Percentiles rank a stretch among this genome's conserved stretches.
phyloP scores from a whole-genome alignment of 2,329 filamentous ascomycete genomes.

The Sordariomycetes sp. region DNA sequence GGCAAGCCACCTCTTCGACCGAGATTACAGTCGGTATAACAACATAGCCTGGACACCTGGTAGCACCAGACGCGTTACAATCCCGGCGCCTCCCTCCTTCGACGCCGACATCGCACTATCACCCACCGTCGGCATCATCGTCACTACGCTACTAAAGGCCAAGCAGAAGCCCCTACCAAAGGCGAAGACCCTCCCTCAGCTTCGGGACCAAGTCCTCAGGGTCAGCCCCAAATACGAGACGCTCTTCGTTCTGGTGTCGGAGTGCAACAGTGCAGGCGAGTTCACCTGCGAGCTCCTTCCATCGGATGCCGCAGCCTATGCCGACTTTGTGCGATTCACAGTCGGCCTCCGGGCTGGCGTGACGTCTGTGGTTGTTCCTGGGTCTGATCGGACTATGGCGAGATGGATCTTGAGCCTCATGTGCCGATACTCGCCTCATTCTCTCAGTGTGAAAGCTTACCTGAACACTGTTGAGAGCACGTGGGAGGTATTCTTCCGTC shows the following conservation, averaged over 20 bases:
- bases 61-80: conserved; percentile 17
- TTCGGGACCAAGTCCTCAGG: conserved; percentile 45
- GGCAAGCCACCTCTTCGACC: conserved; percentile 44
- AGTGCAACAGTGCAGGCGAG: conserved; percentile 33
- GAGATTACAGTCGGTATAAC: conserved; percentile 41
- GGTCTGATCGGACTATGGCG: conserved; percentile 37
- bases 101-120: conserved; percentile 71
- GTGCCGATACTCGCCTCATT: conserved; percentile 28
- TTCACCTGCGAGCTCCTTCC: conserved; percentile 23
- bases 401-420: conserved; percentile 47
- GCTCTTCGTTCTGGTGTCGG: conserved; percentile 60
- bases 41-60: conserved; percentile 20
- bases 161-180: conserved; percentile 61
- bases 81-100: conserved; percentile 28
- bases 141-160: conserved; percentile 62
- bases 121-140: conserved; percentile 56
- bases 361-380: conserved; percentile 36
- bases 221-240: conserved; percentile 54
- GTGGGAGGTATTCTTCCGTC: conserved; percentile 26
- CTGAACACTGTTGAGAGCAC: conserved; percentile 29
- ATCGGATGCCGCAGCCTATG: conserved; percentile 34
- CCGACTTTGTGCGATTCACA: conserved; percentile 41
- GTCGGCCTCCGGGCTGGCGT: conserved; percentile 27
- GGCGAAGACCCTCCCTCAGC: conserved; percentile 25
- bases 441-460: conserved; percentile 17